Base-by-base conservation (phyloP, 2,329 filamentous ascomycete species). In the Decorospora gaudefroyi region DNA sequence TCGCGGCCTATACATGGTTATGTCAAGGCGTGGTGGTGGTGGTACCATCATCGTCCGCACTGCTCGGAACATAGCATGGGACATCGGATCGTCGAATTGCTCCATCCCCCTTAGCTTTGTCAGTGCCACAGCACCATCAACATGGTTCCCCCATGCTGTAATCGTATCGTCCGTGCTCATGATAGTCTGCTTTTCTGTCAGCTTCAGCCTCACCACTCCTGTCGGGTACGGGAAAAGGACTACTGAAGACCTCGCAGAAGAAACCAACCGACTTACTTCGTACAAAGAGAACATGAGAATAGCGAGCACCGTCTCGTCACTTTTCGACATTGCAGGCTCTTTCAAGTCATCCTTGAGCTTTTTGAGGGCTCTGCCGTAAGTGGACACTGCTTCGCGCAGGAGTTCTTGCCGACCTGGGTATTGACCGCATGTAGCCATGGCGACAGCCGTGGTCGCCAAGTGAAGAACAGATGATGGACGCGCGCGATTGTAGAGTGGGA, bases 31-130 rank as follows among this genome's bases (percentile, higher is more conserved):
- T 18, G 15, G 7, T 12, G n/a, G 3, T 25, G 6, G 15, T 38
- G 53, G n/a, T 57, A 71, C 69, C 70, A 73, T 73, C 62, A 71
- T 68, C 13, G 67, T 68, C 28, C 71, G 55, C 0, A 73, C 70
- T 21, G 71, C 69, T 28, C 69, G 68, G 43, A 73, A 73, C 3
- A 73, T 63, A 11, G 61, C 63, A 27, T 68, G 61, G 7, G 68
- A 71, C 46, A 65, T 61, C 6, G 64, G 61, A 30, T 69, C 60
- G 10, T 69, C 64, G 52, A 72, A 68, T 33, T 71, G 67, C n/a
- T 70, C 67, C 1, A 58, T 61, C 5, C 71, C 70, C 17, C 71
- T 61, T 21, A 71, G 23, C 29, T 72, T 73, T 0, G 64, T 67
- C 26, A 73, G 49, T 9, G 69, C 61, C 1, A 73, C 69, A 18